Evolutionary conservation across 78 protist species (phyloP), one percentile per base, ranked within the genome.

Genomic region (Dictyostelium capitatum): DNA sequence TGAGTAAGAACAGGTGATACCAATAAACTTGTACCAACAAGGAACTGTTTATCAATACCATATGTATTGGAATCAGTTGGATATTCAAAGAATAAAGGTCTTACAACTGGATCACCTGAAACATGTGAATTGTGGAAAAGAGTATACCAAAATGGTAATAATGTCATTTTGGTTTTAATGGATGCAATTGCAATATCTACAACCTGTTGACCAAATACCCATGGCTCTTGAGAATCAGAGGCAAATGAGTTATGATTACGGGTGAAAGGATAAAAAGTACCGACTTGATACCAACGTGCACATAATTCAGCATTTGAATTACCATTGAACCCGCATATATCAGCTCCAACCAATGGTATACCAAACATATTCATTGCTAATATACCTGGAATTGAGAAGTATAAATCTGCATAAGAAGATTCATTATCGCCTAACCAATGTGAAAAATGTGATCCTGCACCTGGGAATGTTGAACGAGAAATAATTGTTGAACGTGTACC

Each of bases 261-360:
- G 10, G 90, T 56, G 96, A 97, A 97, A 62, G 98, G 98, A 57
- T 96, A 94, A 89, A 97, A 92, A 23, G 89, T 65, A 19, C 98
- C 98, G 11, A 97, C 17, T 62, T 92, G 94, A 62, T 94, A 82
- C 98, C 98, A 97, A 6, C 98, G 91, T 19, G 89, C 81, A 57
- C 97, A 97, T 15, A 97, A 81, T 75, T 95, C 97, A 17, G 78
- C 95, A 8, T 80, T 96, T 41, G 97, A 74, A 12, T 62, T 59
- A 3, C 92, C 95, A 75, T 72, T 77, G 78, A 97, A 97, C 62
- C 99, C 99, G 64, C 99, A 96, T 12, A 97, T 97, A 77, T 97
- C 99, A 1, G 99, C 98, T 9, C 99, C 99, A 54, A 97, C 97
- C 28, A 95, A 19, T 19, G 99, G 98, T 2, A 97, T 82, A 54